Evolutionary conservation across 345 rosid species (phyloP).

Genomic region (Euclidium syriacum): DNA sequence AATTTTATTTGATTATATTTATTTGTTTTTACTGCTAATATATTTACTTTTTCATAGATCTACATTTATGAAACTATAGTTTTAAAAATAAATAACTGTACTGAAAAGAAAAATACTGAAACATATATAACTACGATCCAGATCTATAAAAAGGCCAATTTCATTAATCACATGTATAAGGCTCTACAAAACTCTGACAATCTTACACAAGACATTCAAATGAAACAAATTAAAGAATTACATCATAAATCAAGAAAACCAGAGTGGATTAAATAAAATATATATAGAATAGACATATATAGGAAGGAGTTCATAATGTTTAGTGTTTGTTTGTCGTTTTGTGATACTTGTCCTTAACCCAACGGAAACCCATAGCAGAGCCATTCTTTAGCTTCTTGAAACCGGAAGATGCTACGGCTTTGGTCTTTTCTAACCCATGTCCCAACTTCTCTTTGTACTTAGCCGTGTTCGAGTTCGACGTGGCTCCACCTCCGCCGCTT

Average conservation of each 20-base stretch:
- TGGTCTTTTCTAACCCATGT: constrained; percentile 54
- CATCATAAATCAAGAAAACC: neutral
- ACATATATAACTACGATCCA: no score
- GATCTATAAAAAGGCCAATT: no score
- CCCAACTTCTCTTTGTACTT: constrained; percentile 80
- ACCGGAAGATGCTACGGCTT: constrained; percentile 53
- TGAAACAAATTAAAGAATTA: neutral
- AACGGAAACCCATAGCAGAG: constrained; percentile 45
- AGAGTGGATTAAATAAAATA: neutral
- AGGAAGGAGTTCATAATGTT: neutral
- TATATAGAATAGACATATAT: neutral
- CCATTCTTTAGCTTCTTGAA: constrained; percentile 56
- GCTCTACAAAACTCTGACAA: neutral
- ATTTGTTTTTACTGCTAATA: no score
- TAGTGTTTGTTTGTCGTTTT: constrained; percentile 34
- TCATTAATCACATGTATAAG: neutral
- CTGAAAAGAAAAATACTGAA: no score
- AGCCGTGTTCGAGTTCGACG: constrained; percentile 23
- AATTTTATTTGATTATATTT: no score
- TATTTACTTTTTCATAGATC: no score
- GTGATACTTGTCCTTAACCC: constrained; percentile 67
- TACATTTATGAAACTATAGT: no score
- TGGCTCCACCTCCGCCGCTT: constrained; percentile 19
- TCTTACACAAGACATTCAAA: neutral
- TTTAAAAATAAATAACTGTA: no score